These are phyloP conservation scores for Russula vinacea DNA, from an alignment of 768 basidiomycete species.

Conservation along the genomic window DNA sequence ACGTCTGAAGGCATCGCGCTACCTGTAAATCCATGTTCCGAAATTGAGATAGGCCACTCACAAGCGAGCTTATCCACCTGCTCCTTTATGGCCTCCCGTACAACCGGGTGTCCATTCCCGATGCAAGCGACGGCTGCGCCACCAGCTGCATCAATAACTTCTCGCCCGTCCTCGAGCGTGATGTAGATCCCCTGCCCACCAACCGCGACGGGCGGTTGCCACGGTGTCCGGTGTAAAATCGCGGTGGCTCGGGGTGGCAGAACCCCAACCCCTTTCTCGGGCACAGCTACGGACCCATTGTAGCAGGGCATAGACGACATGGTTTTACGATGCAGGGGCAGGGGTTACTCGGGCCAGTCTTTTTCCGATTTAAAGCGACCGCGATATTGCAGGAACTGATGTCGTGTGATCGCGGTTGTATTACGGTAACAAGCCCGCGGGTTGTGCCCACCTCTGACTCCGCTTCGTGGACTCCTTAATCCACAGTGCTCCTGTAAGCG, in stretches of 20 bases:
- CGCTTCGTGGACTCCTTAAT: neutral
- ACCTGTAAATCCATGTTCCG: neutral
- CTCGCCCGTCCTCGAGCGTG: slow-evolving; percentile 63
- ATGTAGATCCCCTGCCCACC: slow-evolving; percentile 68
- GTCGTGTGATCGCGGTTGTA: neutral
- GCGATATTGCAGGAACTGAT: slow-evolving; percentile 1
- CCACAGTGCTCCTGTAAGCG: neutral
- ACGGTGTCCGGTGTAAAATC: slow-evolving; percentile 55
- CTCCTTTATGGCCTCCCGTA: slow-evolving; percentile 70
- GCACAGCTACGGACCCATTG: neutral
- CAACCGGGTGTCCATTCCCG: slow-evolving; percentile 69
- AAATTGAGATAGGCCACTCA: slow-evolving; percentile 38
- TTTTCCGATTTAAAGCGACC: neutral
- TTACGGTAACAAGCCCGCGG: neutral
- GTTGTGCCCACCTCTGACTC: neutral
- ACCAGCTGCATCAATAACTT: slow-evolving; percentile 75
- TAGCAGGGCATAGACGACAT: neutral
- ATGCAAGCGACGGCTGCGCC: slow-evolving; percentile 83
- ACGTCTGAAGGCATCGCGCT: slow-evolving; percentile 51
- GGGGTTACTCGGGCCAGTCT: neutral
- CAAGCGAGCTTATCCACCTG: slow-evolving; percentile 77
- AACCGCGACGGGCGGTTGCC: slow-evolving; percentile 67
- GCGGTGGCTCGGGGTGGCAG: slow-evolving; percentile 24
- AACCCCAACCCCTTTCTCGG: neutral
- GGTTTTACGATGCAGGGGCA: neutral